Conservation (phyloP, 768 basidiomycete species). For the Leucocoprinus sp. region DNA sequence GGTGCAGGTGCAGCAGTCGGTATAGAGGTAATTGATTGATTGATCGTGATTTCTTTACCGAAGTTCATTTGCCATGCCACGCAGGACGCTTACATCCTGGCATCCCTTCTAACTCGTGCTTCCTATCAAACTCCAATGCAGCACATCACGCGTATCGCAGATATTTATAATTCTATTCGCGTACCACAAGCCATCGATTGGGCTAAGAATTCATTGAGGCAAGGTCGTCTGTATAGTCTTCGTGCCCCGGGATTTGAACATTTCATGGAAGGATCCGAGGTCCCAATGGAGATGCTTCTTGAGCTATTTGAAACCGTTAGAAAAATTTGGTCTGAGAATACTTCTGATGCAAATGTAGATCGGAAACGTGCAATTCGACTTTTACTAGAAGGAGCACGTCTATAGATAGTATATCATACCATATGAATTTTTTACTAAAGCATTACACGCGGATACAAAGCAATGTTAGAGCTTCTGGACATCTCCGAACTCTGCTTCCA, state of each 20-base stretch:
- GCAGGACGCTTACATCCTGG: slow-evolving; percentile 32
- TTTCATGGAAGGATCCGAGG: slow-evolving; percentile 18
- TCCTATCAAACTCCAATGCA: slow-evolving; percentile 1
- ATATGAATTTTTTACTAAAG: too few relatives aligned
- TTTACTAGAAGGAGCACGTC: too few relatives aligned
- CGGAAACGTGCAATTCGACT: slow-evolving; percentile 17
- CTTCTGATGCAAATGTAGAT: slow-evolving; percentile 19
- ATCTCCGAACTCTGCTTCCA: too few relatives aligned
- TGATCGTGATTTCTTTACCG: neutral
- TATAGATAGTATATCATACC: too few relatives aligned
- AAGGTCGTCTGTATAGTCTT: slow-evolving; percentile 17
- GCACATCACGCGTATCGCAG: slow-evolving; percentile 19
- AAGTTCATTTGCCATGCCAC: neutral
- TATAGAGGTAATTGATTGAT: slow-evolving; percentile 19
- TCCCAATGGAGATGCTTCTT: slow-evolving; percentile 16
- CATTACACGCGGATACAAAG: too few relatives aligned
- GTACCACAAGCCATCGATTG: slow-evolving; percentile 20
- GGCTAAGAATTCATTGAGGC: slow-evolving; percentile 14
- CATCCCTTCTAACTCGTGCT: slow-evolving; percentile 17
- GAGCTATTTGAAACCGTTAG: slow-evolving; percentile 15
- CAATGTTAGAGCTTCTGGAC: too few relatives aligned
- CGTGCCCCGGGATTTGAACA: slow-evolving; percentile 19
- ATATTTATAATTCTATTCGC: slow-evolving; percentile 20
- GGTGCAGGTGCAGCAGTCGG: slow-evolving; percentile 25
- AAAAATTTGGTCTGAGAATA: slow-evolving; percentile 21